phyloP scores from a whole-genome alignment of 1,284 basidiomycete species.

The Earliella scabrosa region DNA sequence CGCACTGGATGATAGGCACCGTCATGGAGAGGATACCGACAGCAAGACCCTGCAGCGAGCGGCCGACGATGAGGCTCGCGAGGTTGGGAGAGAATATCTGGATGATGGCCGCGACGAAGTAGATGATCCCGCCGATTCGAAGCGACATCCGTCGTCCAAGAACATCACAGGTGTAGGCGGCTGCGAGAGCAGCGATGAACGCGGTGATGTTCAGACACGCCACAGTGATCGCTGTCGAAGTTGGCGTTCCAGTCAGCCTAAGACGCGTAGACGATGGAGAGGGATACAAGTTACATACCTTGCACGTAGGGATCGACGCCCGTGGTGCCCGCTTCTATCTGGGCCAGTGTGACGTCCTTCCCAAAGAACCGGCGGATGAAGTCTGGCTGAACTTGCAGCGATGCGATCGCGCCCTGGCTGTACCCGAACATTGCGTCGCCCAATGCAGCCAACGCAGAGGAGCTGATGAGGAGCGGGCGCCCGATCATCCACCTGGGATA shows the following conservation, averaged over 20 bases:
- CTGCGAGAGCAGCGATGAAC: constrained; percentile 46
- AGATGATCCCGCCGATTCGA: constrained; percentile 51
- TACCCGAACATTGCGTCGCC: constrained; percentile 63
- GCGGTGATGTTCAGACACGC: constrained; percentile 56
- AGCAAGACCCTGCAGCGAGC: constrained; percentile 51
- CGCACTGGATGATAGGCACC: constrained; percentile 55
- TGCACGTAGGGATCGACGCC: constrained; percentile 51
- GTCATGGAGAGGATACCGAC: constrained; percentile 59
- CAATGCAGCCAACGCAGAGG: constrained; percentile 54
- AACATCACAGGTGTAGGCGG: constrained; percentile 53
- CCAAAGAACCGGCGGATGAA: constrained; percentile 55
- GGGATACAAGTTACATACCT: too few species aligned
- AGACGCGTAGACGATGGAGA: too few species aligned
- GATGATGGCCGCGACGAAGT: constrained; percentile 51
- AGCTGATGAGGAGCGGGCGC: constrained; percentile 50
- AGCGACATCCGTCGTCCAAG: constrained; percentile 55
- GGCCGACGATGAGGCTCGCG: constrained; percentile 46
- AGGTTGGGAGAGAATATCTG: constrained; percentile 51
- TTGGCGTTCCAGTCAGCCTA: constrained; percentile 1
- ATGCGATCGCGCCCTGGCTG: constrained; percentile 55
- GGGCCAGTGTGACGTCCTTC: constrained; percentile 42
- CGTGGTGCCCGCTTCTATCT: constrained; percentile 46
- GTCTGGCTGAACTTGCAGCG: constrained; percentile 54
- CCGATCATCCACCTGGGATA: constrained; percentile 60
- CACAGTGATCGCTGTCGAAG: constrained; percentile 51